A percentile compares a stretch with the other conserved stretches of the same genome.
phyloP scores from a whole-genome alignment of 2,329 filamentous ascomycete species.

The Talaromyces sp. region DNA sequence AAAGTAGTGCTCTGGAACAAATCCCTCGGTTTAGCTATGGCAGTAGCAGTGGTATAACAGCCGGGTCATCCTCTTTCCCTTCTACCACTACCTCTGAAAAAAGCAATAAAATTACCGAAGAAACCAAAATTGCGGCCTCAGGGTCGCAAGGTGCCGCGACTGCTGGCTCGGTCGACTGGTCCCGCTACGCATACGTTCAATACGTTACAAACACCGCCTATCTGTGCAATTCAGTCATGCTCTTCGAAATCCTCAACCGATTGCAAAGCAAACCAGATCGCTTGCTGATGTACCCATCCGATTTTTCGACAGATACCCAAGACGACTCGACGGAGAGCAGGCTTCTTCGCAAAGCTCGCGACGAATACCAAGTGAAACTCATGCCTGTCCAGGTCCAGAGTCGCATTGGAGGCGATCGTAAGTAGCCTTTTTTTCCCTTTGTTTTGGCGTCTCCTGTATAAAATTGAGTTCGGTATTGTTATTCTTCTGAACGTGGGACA shows the following conservation, averaged over 20 bases:
- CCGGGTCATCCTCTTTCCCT: neutral
- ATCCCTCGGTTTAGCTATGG: neutral
- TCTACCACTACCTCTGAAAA: neutral
- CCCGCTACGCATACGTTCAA: conserved; percentile 26
- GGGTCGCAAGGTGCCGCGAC: neutral
- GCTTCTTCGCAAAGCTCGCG: conserved; percentile 41
- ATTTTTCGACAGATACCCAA: neutral
- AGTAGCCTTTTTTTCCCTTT: neutral
- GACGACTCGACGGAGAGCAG: conserved; percentile 16
- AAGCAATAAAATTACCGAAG: neutral
- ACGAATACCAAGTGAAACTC: conserved; percentile 43
- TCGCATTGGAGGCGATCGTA: neutral
- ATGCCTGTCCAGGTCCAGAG: conserved; percentile 34
- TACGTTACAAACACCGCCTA: conserved; percentile 25
- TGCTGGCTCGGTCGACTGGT: conserved; percentile 19
- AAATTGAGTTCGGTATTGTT: no score
- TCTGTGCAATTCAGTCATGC: conserved; percentile 31
- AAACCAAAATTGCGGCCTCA: neutral
- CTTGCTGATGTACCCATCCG: conserved; percentile 24
- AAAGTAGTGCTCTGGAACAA: neutral
- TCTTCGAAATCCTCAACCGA: conserved; percentile 25
- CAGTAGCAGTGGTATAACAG: neutral
- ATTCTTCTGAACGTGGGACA: neutral
- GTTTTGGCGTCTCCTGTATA: neutral
- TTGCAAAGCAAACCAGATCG: conserved; percentile 24